A percentile compares a stretch with the other conserved stretches of the same genome.
Evolutionary conservation across 805 yeast genomes (phyloP).

Genomic region (Zygotorulaspora chibaensis): DNA sequence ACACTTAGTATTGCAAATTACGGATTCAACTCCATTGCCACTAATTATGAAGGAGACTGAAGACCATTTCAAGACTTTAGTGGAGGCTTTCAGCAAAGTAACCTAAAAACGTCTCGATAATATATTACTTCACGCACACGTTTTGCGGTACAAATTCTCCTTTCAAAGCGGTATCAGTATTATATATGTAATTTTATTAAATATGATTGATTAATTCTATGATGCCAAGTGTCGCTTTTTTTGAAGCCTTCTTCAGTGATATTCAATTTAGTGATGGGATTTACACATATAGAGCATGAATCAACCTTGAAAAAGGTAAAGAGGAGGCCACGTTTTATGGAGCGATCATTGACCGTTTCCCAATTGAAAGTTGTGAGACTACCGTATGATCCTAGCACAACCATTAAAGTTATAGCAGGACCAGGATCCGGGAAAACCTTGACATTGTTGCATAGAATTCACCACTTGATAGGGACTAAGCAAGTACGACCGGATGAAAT

Average conservation of each 20-base stretch:
- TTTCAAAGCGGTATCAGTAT: too few relatives aligned
- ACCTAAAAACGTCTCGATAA: constrained; percentile 2
- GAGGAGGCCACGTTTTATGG: background rate
- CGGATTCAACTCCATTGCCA: constrained; percentile 15
- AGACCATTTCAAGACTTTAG: constrained; percentile 28
- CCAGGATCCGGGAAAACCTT: constrained; percentile 74
- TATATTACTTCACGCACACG: background rate
- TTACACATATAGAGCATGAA: too few relatives aligned
- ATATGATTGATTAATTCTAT: too few relatives aligned
- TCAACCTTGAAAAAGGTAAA: background rate
- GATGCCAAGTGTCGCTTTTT: too few relatives aligned
- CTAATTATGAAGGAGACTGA: constrained; percentile 30
- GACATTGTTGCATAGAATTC: constrained; percentile 53
- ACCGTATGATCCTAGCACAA: constrained; percentile 38
- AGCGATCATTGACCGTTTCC: constrained; percentile 35
- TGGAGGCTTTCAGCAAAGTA: constrained; percentile 31
- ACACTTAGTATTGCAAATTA: constrained; percentile 12
- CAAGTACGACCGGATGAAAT: constrained; percentile 48
- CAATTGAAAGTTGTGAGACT: constrained; percentile 45
- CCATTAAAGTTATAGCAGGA: constrained; percentile 57
- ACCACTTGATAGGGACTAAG: constrained; percentile 39
- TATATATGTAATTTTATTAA: too few relatives aligned
- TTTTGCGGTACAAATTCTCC: too few relatives aligned
- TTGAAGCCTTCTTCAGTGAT: too few relatives aligned
- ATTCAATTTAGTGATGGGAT: too few relatives aligned